Conservation (phyloP, 108 stramenopile genomes). For the Skeletonema potamos region DNA sequence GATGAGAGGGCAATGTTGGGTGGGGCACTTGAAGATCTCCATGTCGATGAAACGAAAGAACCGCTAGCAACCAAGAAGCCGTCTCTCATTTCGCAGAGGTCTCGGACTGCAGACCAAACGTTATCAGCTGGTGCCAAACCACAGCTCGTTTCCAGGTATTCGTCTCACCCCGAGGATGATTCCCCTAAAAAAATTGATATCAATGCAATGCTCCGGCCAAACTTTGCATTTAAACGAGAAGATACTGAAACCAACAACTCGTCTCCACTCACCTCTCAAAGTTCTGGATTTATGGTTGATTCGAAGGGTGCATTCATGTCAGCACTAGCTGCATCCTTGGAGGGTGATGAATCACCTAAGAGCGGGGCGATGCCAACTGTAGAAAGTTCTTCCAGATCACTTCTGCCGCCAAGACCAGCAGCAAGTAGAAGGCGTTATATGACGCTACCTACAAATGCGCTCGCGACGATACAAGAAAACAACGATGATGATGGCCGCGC, state of each 20-base stretch:
- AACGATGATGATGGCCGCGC: constrained; percentile 41
- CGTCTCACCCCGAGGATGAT: constrained; percentile 30
- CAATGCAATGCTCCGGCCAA: constrained; percentile 41
- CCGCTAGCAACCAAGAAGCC: constrained; percentile 8
- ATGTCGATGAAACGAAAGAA: background rate
- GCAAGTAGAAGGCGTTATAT: constrained; percentile 61
- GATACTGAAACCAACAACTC: background rate
- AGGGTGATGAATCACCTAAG: constrained; percentile 19
- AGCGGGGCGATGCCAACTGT: background rate
- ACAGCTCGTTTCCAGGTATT: constrained; percentile 30
- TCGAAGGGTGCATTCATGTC: constrained; percentile 72
- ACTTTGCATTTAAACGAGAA: background rate
- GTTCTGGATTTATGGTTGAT: constrained; percentile 49
- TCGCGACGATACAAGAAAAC: constrained; percentile 83
- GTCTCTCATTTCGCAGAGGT: constrained; percentile 17
- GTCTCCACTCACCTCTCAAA: constrained; percentile 23
- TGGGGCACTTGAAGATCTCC: constrained; percentile 30
- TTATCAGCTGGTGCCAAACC: background rate
- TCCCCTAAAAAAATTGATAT: constrained; percentile 30
- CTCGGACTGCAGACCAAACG: background rate
- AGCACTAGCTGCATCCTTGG: constrained; percentile 55
- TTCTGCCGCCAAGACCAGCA: constrained; percentile 16
- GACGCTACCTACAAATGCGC: constrained; percentile 60
- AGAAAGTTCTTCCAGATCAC: constrained; percentile 16
- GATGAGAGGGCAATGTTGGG: constrained; percentile 58